A percentile compares a stretch with the other conserved stretches of the same genome.
Conservation (phyloP, 768 basidiomycete species). For the Boletus barrowsii region DNA sequence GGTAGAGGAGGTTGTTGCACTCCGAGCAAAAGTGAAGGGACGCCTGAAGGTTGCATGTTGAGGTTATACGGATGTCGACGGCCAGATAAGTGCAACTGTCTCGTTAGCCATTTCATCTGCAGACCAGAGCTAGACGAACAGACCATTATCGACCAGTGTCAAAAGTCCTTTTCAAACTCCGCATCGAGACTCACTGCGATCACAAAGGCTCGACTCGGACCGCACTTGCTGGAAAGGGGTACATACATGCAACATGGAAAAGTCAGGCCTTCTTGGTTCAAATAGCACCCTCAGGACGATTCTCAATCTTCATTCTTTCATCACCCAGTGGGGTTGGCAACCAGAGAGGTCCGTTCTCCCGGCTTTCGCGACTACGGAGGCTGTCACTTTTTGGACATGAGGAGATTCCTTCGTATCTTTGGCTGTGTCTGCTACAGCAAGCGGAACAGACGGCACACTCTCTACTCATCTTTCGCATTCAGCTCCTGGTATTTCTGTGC, state of each 20-base stretch:
- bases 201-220: not conserved
- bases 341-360: conserved; percentile 35
- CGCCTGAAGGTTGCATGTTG: conserved; percentile 43
- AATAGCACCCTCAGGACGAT: conserved; percentile 9
- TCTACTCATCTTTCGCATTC: conserved; percentile 25
- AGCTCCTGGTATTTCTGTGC: conserved; percentile 31
- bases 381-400: conserved; percentile 23
- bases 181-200: not conserved
- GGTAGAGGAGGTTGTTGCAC: conserved; percentile 94
- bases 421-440: conserved; percentile 7
- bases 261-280: conserved; percentile 14
- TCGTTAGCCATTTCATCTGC: conserved; percentile 14
- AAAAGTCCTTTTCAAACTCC: conserved; percentile 31
- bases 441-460: conserved; percentile 8
- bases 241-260: conserved; percentile 44
- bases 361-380: conserved; percentile 29
- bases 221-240: conserved; percentile 33
- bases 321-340: conserved; percentile 38
- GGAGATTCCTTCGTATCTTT: conserved; percentile 2
- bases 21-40: conserved; percentile 90
- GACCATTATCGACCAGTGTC: conserved; percentile 21
- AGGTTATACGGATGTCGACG: not conserved
- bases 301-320: conserved; percentile 26
- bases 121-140: conserved; percentile 15
- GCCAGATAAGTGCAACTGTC: not conserved